A percentile compares a stretch with the other conserved stretches of the same genome.
These are phyloP conservation scores for Cucurbita ficifolia DNA, from an alignment of 306 rosid species.

Conservation along the genomic window DNA sequence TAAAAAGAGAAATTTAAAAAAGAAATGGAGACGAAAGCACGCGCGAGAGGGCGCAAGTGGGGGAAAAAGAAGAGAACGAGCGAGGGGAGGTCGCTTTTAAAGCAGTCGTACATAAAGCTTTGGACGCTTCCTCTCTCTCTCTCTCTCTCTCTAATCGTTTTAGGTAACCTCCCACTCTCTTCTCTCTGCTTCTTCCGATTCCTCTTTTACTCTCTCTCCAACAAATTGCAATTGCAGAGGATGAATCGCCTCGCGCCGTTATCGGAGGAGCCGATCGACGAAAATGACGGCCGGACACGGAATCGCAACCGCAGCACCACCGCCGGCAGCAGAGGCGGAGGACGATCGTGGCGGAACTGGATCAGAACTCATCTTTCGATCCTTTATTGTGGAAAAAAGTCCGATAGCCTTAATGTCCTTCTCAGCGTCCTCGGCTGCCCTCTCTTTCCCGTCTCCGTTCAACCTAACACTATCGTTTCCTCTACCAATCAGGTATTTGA, in stretches of 20 bases:
- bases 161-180: background rate
- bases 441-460: conserved; percentile 61
- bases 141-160: background rate
- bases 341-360: conserved; percentile 75
- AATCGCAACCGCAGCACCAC: background rate
- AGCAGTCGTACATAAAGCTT: background rate
- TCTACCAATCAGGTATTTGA: conserved; percentile 41
- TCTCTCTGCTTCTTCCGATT: background rate
- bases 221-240: conserved; percentile 22
- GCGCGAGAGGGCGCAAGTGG: background rate
- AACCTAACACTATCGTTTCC: conserved; percentile 10
- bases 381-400: conserved; percentile 42
- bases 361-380: conserved; percentile 53
- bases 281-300: conserved; percentile 19
- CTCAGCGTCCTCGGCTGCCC: conserved; percentile 89
- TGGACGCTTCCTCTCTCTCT: background rate
- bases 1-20: too few relatives aligned
- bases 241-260: conserved; percentile 58
- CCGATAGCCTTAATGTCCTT: conserved; percentile 62
- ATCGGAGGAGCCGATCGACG: conserved; percentile 75
- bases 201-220: background rate
- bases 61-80: background rate
- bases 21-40: background rate
- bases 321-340: conserved; percentile 24
- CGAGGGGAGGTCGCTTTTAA: background rate